phyloP scores from a whole-genome alignment of 495 filamentous ascomycete species.

The Friedmanniomyces endolithicus region DNA sequence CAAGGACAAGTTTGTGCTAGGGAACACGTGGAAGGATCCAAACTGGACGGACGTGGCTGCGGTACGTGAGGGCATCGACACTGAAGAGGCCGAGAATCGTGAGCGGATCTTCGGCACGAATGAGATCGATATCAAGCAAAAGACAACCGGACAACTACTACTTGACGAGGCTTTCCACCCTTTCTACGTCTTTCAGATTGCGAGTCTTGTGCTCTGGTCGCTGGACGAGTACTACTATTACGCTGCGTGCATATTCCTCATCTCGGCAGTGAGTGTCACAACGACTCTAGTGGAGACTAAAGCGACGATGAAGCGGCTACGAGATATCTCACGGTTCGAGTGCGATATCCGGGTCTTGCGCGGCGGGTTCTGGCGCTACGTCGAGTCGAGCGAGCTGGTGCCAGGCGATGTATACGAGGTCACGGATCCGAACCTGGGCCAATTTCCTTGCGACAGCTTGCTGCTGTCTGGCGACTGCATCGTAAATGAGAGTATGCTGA shows the following conservation, averaged over 20 bases:
- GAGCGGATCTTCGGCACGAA: slow-evolving; percentile 82
- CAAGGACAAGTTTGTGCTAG: slow-evolving; percentile 74
- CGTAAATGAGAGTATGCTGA: slow-evolving; percentile 99
- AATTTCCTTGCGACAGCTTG: slow-evolving; percentile 88
- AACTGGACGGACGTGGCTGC: slow-evolving; percentile 51
- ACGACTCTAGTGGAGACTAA: slow-evolving; percentile 83
- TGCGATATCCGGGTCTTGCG: slow-evolving; percentile 88
- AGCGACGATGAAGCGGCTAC: slow-evolving; percentile 81
- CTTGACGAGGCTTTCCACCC: slow-evolving; percentile 95
- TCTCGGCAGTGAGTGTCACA: slow-evolving; percentile 82
- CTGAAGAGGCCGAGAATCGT: slow-evolving; percentile 73
- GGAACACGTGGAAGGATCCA: slow-evolving; percentile 87
- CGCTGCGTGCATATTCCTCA: slow-evolving; percentile 87
- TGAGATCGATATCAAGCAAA: slow-evolving; percentile 80
- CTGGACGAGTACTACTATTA: slow-evolving; percentile 96
- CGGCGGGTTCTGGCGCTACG: slow-evolving; percentile 88
- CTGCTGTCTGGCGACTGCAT: slow-evolving; percentile 91
- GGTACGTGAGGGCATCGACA: slow-evolving; percentile 71
- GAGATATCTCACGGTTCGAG: slow-evolving; percentile 86
- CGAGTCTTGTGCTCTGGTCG: slow-evolving; percentile 89
- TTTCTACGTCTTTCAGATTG: slow-evolving; percentile 97
- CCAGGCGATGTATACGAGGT: slow-evolving; percentile 97
- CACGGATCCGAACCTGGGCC: slow-evolving; percentile 85
- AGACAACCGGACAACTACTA: slow-evolving; percentile 66
- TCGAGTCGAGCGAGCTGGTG: slow-evolving; percentile 76